Evolutionary conservation across 257 asterid species (phyloP).

Genomic region (Eustoma russellianum): DNA sequence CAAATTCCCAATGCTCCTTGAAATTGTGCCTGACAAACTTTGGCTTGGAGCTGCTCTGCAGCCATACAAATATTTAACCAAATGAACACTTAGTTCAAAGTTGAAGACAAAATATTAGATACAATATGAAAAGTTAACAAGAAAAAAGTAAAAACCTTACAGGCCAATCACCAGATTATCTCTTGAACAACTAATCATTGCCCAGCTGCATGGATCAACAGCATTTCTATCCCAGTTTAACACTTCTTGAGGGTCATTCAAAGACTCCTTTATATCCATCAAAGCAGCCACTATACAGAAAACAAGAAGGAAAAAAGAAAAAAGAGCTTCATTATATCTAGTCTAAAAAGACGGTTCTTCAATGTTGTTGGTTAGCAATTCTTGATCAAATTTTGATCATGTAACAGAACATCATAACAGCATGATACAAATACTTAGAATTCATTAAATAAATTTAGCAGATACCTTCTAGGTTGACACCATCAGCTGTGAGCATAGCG

Average conservation of each 20-base stretch:
- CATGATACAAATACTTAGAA: too few relatives aligned
- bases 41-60: constrained; percentile 87
- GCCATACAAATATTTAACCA: background rate
- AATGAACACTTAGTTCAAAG: too few relatives aligned
- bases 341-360: too few relatives aligned
- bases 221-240: constrained; percentile 70
- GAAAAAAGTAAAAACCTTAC: constrained; percentile 31
- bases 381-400: too few relatives aligned
- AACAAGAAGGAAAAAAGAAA: background rate
- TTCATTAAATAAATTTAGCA: background rate
- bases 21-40: constrained; percentile 64
- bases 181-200: constrained; percentile 61
- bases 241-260: constrained; percentile 63
- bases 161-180: constrained; percentile 46
- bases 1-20: constrained; percentile 64
- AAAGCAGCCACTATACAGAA: constrained; percentile 65
- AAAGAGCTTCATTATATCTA: background rate
- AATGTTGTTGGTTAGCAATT: too few relatives aligned
- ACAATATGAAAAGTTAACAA: background rate
- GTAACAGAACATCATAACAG: too few relatives aligned
- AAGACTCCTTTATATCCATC: constrained; percentile 61
- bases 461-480: constrained; percentile 87
- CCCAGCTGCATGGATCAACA: constrained; percentile 96
- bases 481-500: constrained; percentile 73
- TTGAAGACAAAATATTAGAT: too few relatives aligned